Percentiles rank a stretch among this genome's conserved stretches.
Conservation (phyloP, 2,329 filamentous ascomycete species). For the Aspergillus texensis region DNA sequence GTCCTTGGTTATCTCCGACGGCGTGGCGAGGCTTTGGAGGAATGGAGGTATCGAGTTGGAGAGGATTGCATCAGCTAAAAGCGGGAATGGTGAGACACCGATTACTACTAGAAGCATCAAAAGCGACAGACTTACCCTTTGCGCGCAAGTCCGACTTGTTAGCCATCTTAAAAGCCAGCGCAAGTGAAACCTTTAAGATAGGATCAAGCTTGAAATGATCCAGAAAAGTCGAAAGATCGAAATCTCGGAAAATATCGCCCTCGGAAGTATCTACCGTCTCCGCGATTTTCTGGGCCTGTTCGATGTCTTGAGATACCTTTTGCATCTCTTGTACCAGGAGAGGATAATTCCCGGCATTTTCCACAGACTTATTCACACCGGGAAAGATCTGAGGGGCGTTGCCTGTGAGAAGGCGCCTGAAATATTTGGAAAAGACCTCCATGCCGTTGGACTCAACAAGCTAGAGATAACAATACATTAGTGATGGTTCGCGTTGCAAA, state of each 20-base stretch:
- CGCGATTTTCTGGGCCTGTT: constrained; percentile 87
- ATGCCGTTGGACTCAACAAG: constrained; percentile 97
- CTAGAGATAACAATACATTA: constrained; percentile 48
- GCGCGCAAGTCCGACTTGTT: constrained; percentile 78
- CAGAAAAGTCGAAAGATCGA: constrained; percentile 93
- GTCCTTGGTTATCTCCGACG: constrained; percentile 64
- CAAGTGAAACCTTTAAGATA: constrained; percentile 82
- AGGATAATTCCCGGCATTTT: constrained; percentile 80
- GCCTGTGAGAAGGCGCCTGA: constrained; percentile 85
- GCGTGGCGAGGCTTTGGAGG: constrained; percentile 71
- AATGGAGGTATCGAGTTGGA: constrained; percentile 78
- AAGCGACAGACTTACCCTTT: constrained; percentile 67
- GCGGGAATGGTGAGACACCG: constrained; percentile 10
- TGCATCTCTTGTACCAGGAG: constrained; percentile 81
- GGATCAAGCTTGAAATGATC: constrained; percentile 94
- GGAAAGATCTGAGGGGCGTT: constrained; percentile 93
- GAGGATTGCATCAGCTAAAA: constrained; percentile 82
- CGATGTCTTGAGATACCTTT: constrained; percentile 77
- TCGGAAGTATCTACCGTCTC: constrained; percentile 89
- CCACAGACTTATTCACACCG: constrained; percentile 69
- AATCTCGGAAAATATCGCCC: constrained; percentile 92
- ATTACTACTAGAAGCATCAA: neutral
- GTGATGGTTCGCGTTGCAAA: neutral
- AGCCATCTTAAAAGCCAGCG: constrained; percentile 84
- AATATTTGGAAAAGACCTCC: constrained; percentile 97